Evolutionary conservation across 2,329 filamentous ascomycete genomes (phyloP), one percentile per base, ranked within the genome.

Genomic region (Aspergillus fijiensis): DNA sequence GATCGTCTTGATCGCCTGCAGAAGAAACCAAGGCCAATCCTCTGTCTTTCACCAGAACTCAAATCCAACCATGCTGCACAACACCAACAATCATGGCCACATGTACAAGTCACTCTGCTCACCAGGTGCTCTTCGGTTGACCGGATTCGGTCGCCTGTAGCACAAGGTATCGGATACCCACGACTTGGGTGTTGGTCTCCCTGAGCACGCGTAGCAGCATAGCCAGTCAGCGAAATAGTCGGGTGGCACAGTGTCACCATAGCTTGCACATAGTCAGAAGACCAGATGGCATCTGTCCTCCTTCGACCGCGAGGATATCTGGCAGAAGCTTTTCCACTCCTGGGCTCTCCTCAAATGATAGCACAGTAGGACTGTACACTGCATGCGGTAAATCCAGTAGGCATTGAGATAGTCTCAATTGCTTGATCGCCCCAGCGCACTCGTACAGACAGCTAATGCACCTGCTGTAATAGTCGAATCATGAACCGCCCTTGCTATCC

Each of bases 241-340:
- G 19, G 42, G 53, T 55, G 7, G 53, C 12, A 55, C 53, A 14
- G 53, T 55, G 53, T 49, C 21, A 55, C 53, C 25, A 29, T 25
- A 29, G 53, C 53, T 33, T 25, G 42, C 42, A 55, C 53, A 21
- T 16, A 35, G 53, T 55, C 53, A 55, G 53, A 55, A 55, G 53
- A 55, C 53, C 53, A 45, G 53, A 48, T 55, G 39, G n/a, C 11
- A 5, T 49, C 39, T 48, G n/a, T 33, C 52, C 45, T 14, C 19
- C 31, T 35, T 33, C 35, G 39, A 27, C 19, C 23, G 25, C 25
- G 5, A 14, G 25, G 23, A n/a, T 9, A 45, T 45, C 35, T 55
- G 53, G 42, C 53, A 49, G 19, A 19, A 42, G 31, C 33, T 25
- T 53, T 29, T 45, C n/a, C 19, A 25, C 21, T 35, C 53, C 48